phyloP scores from a whole-genome alignment of 208 protist species.

The Acanthamoeba rhysodes region DNA sequence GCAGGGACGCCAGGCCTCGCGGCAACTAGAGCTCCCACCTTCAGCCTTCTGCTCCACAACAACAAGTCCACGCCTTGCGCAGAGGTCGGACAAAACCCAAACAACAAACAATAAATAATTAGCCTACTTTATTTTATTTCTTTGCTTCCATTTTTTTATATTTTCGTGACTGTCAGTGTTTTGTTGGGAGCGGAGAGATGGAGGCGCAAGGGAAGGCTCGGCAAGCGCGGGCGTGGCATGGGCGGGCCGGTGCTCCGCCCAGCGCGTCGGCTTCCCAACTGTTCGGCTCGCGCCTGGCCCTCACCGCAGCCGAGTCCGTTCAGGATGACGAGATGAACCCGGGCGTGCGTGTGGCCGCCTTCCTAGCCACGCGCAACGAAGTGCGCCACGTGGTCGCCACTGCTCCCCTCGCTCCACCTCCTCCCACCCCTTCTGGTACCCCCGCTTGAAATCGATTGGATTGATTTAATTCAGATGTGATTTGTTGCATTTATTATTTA shows the following conservation, averaged over 20 bases:
- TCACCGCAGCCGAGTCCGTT: neutral
- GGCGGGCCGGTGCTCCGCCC: neutral
- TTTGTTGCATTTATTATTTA: neutral
- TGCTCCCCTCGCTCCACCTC: neutral
- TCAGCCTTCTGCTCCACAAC: no score
- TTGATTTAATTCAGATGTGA: no score
- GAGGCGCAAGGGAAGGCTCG: neutral
- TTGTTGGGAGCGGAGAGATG: no score
- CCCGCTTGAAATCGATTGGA: neutral
- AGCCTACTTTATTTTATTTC: no score
- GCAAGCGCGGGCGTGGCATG: neutral
- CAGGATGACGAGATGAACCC: neutral
- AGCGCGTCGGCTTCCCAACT: constrained; percentile 5
- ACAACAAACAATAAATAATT: no score
- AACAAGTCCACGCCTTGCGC: no score
- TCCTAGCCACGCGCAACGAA: constrained; percentile 1
- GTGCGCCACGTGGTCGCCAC: neutral
- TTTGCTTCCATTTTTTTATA: no score
- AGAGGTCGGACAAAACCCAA: no score
- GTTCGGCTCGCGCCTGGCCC: constrained; percentile 10
- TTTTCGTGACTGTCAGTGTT: no score
- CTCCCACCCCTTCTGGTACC: neutral
- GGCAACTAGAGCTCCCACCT: no score
- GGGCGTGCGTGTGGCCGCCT: neutral
- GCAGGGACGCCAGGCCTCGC: no score